Percentiles rank a stretch among this genome's conserved stretches.
Conservation (phyloP, 768 basidiomycete genomes). For the Glaciozyma martinii region DNA sequence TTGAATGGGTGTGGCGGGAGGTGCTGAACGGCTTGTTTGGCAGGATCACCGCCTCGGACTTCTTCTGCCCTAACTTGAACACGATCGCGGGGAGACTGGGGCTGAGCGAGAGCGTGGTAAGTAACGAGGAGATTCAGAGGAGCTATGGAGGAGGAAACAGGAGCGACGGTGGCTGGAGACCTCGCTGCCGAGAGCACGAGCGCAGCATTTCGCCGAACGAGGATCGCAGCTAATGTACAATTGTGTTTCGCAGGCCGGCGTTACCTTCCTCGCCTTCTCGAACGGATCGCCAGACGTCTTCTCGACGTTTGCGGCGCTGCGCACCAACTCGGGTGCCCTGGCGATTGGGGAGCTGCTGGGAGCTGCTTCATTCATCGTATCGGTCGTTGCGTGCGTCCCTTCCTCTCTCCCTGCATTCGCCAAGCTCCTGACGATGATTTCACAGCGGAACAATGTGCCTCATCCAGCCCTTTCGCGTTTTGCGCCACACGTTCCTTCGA, state of each 20-base stretch:
- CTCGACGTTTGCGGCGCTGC: constrained; percentile 89
- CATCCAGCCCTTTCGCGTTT: constrained; percentile 85
- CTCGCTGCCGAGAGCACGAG: background rate
- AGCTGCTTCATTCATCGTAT: constrained; percentile 89
- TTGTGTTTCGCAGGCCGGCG: constrained; percentile 53
- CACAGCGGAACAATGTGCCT: constrained; percentile 79
- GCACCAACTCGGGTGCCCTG: constrained; percentile 68
- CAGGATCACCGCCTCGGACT: constrained; percentile 84
- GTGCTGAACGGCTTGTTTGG: no score
- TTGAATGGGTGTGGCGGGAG: no score
- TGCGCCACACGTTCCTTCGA: constrained; percentile 69
- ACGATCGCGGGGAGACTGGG: constrained; percentile 78
- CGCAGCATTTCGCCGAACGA: background rate
- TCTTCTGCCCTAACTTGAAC: constrained; percentile 86
- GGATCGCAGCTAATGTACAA: background rate
- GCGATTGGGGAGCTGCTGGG: constrained; percentile 93
- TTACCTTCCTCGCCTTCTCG: constrained; percentile 93
- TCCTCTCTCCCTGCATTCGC: background rate
- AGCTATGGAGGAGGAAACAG: no score
- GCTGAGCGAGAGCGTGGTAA: constrained; percentile 68
- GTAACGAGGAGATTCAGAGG: background rate
- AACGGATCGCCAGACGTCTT: constrained; percentile 96
- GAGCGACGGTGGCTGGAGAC: no score
- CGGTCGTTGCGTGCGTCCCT: constrained; percentile 60
- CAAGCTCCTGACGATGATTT: background rate